These are phyloP conservation scores for Stephania japonica DNA, from an alignment of 164 flowering plant genomes.

Conservation along the genomic window DNA sequence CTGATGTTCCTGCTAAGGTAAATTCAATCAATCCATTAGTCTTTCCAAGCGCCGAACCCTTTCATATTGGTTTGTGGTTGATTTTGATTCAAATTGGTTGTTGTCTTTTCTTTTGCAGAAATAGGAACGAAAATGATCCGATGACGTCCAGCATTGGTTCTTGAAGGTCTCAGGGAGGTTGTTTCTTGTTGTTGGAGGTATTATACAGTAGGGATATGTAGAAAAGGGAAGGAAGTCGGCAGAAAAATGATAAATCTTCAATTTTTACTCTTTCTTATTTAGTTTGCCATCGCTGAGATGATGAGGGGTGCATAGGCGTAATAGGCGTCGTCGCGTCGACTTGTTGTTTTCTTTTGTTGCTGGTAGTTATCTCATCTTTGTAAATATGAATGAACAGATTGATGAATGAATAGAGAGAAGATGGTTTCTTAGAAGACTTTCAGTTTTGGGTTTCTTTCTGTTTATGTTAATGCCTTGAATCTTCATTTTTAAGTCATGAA, in stretches of 20 bases:
- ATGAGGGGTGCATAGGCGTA: not conserved
- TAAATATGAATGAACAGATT: conserved; percentile 14
- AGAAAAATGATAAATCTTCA: conserved; percentile 2
- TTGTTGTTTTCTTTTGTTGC: conserved; percentile 4
- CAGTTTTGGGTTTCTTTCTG: conserved; percentile 3
- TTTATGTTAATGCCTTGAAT: not conserved
- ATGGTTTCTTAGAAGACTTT: not conserved
- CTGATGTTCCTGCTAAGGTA: conserved; percentile 32
- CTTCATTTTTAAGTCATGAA: not conserved
- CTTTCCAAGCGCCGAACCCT: too few species aligned
- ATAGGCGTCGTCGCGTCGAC: not conserved
- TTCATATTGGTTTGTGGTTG: too few species aligned
- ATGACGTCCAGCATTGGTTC: not conserved
- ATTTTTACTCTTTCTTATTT: conserved; percentile 7
- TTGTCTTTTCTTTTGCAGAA: conserved; percentile 18
- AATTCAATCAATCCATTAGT: conserved; percentile 1
- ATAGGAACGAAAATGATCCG: conserved; percentile 6
- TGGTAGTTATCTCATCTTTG: conserved; percentile 14
- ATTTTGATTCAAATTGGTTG: not conserved
- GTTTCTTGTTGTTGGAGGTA: conserved; percentile 16
- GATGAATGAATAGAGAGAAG: conserved; percentile 19
- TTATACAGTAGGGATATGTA: conserved; percentile 11
- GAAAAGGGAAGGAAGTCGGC: conserved; percentile 16
- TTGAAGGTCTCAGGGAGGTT: not conserved
- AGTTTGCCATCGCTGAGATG: not conserved